Percentiles rank a stretch among this genome's conserved stretches.
Conservation (phyloP, 2,329 filamentous ascomycete species). For the Aulographum hederae region DNA sequence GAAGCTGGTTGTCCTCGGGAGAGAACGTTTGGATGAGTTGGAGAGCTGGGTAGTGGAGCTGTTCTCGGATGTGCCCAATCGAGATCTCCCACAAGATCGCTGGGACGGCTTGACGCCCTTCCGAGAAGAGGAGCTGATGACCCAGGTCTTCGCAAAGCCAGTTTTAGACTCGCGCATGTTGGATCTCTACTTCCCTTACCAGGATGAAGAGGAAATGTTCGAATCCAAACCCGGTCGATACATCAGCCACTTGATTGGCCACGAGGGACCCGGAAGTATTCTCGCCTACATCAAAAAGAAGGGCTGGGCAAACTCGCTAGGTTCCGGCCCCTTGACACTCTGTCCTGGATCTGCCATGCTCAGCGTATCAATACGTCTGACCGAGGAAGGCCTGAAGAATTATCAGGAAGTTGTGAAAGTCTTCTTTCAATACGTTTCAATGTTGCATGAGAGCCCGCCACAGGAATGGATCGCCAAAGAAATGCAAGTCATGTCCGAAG, state of each 20-base stretch:
- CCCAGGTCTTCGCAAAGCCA: constrained; percentile 72
- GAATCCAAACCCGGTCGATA: constrained; percentile 73
- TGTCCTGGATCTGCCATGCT: constrained; percentile 72
- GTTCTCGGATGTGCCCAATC: constrained; percentile 67
- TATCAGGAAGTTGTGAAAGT: constrained; percentile 69
- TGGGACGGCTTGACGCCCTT: constrained; percentile 47
- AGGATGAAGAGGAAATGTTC: constrained; percentile 65
- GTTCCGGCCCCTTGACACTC: constrained; percentile 55
- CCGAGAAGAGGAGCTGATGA: constrained; percentile 40
- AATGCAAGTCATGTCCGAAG: constrained; percentile 74
- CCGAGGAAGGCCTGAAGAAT: constrained; percentile 65
- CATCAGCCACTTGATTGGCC: constrained; percentile 74
- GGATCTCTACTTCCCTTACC: constrained; percentile 66
- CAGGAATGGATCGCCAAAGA: constrained; percentile 92
- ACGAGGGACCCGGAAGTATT: constrained; percentile 84
- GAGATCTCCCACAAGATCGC: constrained; percentile 50
- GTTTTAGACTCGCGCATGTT: constrained; percentile 75
- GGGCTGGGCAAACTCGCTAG: constrained; percentile 74
- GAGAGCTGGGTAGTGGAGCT: constrained; percentile 72
- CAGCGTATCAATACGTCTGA: constrained; percentile 60
- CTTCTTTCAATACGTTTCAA: constrained; percentile 79
- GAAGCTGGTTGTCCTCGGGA: constrained; percentile 76
- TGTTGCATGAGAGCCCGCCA: constrained; percentile 63
- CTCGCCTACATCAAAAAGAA: constrained; percentile 78
- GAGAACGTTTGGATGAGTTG: constrained; percentile 63